Evolutionary conservation across 2,329 filamentous ascomycete genomes (phyloP).

Genomic region (Colletotrichum brevisporum): DNA sequence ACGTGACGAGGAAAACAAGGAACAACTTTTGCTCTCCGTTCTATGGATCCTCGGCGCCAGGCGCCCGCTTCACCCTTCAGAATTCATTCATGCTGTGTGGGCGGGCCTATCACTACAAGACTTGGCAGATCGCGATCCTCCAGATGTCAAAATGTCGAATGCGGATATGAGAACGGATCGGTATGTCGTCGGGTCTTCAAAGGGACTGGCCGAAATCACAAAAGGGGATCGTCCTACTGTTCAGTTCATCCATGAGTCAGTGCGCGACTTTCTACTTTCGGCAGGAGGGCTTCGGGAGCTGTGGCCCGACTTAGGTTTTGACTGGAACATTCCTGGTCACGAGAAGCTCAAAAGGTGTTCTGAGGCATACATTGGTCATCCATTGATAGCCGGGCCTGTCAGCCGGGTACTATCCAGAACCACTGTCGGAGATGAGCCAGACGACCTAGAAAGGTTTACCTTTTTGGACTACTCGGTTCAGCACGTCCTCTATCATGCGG

Average conservation of each 20-base stretch:
- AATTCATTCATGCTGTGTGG: constrained; percentile 62
- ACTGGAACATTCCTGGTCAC: constrained; percentile 54
- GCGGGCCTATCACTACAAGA: constrained; percentile 37
- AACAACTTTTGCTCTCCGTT: constrained; percentile 60
- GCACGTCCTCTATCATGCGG: constrained; percentile 57
- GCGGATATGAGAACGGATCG: constrained; percentile 47
- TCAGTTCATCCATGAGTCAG: constrained; percentile 69
- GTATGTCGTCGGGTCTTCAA: constrained; percentile 60
- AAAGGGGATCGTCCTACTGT: constrained; percentile 50
- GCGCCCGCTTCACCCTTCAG: constrained; percentile 55
- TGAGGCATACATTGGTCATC: constrained; percentile 52
- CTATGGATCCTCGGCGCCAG: constrained; percentile 68
- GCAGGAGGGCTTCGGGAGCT: constrained; percentile 49
- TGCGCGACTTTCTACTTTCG: constrained; percentile 62
- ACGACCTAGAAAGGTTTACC: constrained; percentile 27
- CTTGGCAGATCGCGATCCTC: constrained; percentile 43
- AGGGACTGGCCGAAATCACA: constrained; percentile 63
- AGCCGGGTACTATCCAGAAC: neutral
- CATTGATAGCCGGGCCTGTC: neutral
- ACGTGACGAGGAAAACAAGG: constrained; percentile 58
- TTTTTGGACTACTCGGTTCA: constrained; percentile 62
- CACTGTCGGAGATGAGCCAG: neutral
- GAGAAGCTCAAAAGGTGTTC: constrained; percentile 62
- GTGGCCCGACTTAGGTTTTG: constrained; percentile 49
- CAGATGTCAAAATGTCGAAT: constrained; percentile 39